Conservation (phyloP, 345 rosid genomes). For the Citrus cavaleriei region DNA sequence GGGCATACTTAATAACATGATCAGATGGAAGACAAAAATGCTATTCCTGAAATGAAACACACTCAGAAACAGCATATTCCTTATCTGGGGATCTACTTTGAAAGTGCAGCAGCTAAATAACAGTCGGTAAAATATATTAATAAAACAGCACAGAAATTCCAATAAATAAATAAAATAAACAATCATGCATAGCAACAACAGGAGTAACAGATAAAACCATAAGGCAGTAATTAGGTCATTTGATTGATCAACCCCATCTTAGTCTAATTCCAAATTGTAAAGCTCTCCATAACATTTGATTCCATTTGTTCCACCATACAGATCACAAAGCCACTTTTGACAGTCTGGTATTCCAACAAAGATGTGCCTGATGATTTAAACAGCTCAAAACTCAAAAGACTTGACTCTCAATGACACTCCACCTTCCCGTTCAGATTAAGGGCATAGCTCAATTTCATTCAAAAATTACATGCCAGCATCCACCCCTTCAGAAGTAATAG, state of each 20-base stretch:
- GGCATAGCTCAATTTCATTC: neutral
- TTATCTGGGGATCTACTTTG: neutral
- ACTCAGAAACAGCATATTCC: neutral
- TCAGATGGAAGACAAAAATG: neutral
- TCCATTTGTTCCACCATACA: neutral
- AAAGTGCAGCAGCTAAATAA: neutral
- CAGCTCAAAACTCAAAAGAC: neutral
- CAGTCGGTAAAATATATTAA: neutral
- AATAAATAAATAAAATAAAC: neutral
- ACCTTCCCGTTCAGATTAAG: neutral
- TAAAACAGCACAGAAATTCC: neutral
- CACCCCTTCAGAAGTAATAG: neutral
- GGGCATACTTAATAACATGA: slow-evolving; percentile 2
- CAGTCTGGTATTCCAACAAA: neutral
- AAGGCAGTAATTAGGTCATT: neutral
- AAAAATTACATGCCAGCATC: neutral
- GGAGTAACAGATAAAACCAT: neutral
- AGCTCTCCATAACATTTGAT: neutral
- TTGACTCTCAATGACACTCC: neutral
- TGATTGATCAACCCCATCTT: neutral
- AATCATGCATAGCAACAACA: neutral
- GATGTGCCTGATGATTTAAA: neutral
- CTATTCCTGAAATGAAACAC: neutral
- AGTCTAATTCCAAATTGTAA: neutral
- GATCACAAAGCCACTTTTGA: neutral